phyloP scores from a whole-genome alignment of 352 stramenopile species.

The Phytophthora pinifolia region DNA sequence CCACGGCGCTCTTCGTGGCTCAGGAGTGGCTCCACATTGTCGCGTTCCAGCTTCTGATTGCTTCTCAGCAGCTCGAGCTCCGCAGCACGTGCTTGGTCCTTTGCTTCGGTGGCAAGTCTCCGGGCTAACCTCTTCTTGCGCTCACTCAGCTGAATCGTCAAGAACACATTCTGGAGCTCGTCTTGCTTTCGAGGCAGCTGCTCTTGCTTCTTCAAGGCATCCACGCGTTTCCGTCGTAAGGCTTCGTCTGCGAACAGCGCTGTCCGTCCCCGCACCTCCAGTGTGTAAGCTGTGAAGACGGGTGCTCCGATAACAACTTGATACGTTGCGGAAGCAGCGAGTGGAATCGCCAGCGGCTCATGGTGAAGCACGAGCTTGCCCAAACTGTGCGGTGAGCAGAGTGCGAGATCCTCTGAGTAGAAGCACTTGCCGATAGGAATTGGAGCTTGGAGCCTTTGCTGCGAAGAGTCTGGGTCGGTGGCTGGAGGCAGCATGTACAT shows the following conservation, averaged over 20 bases:
- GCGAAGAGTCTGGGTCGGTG: slow-evolving; percentile 8
- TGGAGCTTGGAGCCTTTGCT: slow-evolving; percentile 21
- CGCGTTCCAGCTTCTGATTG: slow-evolving; percentile 49
- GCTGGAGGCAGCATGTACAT: slow-evolving; percentile 59
- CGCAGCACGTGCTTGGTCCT: slow-evolving; percentile 42
- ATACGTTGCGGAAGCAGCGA: slow-evolving; percentile 53
- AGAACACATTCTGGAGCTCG: slow-evolving; percentile 65
- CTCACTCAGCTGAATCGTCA: slow-evolving; percentile 70
- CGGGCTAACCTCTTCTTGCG: slow-evolving; percentile 60
- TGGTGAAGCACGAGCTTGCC: slow-evolving; percentile 69
- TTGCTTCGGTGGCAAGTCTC: slow-evolving; percentile 47
- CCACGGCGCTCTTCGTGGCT: slow-evolving; percentile 38
- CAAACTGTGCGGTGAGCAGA: slow-evolving; percentile 66
- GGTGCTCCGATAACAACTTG: slow-evolving; percentile 76
- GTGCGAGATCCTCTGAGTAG: slow-evolving; percentile 46
- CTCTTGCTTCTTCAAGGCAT: slow-evolving; percentile 71
- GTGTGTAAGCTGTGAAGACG: slow-evolving; percentile 67
- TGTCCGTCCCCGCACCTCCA: slow-evolving; percentile 50
- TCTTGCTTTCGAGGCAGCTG: slow-evolving; percentile 54
- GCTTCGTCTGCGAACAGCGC: slow-evolving; percentile 51
- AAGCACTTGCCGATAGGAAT: slow-evolving; percentile 62
- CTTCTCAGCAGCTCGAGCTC: slow-evolving; percentile 54
- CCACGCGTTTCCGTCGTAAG: slow-evolving; percentile 47
- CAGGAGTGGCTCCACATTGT: slow-evolving; percentile 41
- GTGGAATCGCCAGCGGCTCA: slow-evolving; percentile 51